Evolutionary conservation across 2,329 filamentous ascomycete species (phyloP).

Genomic region (Verticillium nubilum): DNA sequence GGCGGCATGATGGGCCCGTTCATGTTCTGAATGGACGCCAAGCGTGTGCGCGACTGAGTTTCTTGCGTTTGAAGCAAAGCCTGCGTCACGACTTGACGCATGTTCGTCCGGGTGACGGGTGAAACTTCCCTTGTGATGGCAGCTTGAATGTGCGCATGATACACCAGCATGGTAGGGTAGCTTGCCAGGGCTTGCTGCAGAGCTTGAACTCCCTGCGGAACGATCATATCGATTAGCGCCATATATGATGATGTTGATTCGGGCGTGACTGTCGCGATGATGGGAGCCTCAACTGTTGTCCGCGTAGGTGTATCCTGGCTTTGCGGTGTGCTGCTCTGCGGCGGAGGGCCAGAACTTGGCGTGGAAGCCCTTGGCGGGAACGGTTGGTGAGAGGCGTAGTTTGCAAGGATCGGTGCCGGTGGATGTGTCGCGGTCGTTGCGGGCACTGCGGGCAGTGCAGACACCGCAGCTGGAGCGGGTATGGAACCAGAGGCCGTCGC

Average conservation of each 20-base stretch:
- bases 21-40: conserved; percentile 17
- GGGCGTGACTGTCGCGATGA: conserved; percentile 23
- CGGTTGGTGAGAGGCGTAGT: conserved; percentile 4
- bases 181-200: conserved; percentile 39
- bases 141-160: conserved; percentile 41
- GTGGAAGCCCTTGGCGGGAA: conserved; percentile 6
- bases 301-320: conserved; percentile 11
- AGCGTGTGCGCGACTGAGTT: conserved; percentile 28
- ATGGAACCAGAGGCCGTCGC: background rate
- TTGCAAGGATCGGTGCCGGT: conserved; percentile 4
- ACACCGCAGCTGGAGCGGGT: conserved; percentile 3
- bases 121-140: conserved; percentile 47
- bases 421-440: conserved; percentile 2
- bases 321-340: background rate
- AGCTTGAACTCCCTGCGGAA: conserved; percentile 43
- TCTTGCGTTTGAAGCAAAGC: conserved; percentile 41
- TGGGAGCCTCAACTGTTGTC: conserved; percentile 19
- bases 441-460: conserved; percentile 5
- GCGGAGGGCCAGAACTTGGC: background rate
- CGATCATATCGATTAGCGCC: conserved; percentile 46
- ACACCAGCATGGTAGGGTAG: conserved; percentile 43
- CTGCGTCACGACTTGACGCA: conserved; percentile 43
- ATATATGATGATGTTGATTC: conserved; percentile 35
- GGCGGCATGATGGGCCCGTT: conserved; percentile 4
- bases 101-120: conserved; percentile 38